These are phyloP conservation scores for Pleurotus tuoliensis DNA, from an alignment of 768 basidiomycete genomes.

Conservation along the genomic window DNA sequence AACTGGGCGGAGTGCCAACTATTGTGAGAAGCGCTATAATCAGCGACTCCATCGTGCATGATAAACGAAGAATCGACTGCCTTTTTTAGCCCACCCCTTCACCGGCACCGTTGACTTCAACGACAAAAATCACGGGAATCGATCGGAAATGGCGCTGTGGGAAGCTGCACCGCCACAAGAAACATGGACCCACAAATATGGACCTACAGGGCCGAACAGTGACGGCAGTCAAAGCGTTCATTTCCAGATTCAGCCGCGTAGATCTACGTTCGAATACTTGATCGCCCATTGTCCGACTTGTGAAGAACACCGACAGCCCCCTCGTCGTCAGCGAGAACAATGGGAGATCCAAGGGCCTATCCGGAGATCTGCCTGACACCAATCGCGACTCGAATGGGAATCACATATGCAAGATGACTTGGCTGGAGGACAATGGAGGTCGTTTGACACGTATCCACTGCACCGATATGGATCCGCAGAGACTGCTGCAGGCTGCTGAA, in stretches of 20 bases:
- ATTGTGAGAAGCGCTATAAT: too few relatives aligned
- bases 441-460: not conserved
- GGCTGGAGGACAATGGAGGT: not conserved
- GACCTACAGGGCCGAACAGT: conserved; percentile 5
- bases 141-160: conserved; percentile 3
- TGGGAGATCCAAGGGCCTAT: not conserved
- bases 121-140: too few relatives aligned
- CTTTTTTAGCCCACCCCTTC: too few relatives aligned
- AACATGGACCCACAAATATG: conserved; percentile 37
- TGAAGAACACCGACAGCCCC: not conserved
- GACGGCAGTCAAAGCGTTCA: conserved; percentile 6
- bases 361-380: conserved; percentile 1
- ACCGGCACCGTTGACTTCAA: too few relatives aligned
- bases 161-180: conserved; percentile 38
- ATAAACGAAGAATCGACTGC: too few relatives aligned
- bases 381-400: not conserved
- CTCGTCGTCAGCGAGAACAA: conserved; percentile 1
- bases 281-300: conserved; percentile 6
- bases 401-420: not conserved
- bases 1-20: too few relatives aligned
- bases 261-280: not conserved
- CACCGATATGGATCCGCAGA: not conserved
- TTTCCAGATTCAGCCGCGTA: not conserved
- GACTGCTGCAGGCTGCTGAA: not conserved
- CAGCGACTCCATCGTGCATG: too few relatives aligned